These are phyloP conservation scores for Fragilaria crotonensis DNA, from an alignment of 108 stramenopile genomes.

Conservation along the genomic window DNA sequence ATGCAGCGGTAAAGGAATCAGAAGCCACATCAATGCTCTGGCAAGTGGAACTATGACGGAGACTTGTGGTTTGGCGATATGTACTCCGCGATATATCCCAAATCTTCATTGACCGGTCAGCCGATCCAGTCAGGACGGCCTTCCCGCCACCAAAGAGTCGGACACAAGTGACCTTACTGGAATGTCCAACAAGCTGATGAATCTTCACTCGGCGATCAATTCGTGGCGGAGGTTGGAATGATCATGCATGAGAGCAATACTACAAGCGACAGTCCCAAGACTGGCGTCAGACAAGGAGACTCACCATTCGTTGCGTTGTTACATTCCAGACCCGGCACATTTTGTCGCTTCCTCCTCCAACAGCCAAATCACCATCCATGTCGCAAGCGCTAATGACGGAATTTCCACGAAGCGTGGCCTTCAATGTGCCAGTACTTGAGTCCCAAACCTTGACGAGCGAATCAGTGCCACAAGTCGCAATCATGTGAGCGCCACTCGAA, in stretches of 20 bases:
- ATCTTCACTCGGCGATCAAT: conserved; percentile 18
- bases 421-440: not conserved
- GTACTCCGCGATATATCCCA: conserved; percentile 83
- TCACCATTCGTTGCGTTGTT: conserved; percentile 62
- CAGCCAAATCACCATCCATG: conserved; percentile 52
- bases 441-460: conserved; percentile 73
- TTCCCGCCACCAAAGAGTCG: conserved; percentile 51
- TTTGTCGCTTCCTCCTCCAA: conserved; percentile 70
- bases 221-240: not conserved
- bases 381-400: conserved; percentile 65
- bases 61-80: conserved; percentile 62
- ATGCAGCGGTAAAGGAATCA: conserved; percentile 22
- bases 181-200: conserved; percentile 82
- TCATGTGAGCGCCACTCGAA: conserved; percentile 39
- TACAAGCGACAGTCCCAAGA: not conserved
- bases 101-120: conserved; percentile 71
- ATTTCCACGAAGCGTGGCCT: not conserved
- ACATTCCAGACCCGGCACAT: conserved; percentile 82
- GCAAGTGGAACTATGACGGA: conserved; percentile 65
- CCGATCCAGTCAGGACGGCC: conserved; percentile 67
- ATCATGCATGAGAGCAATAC: not conserved
- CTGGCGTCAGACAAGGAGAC: not conserved
- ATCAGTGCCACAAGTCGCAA: conserved; percentile 66
- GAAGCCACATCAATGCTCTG: conserved; percentile 59
- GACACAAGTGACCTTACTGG: conserved; percentile 71